Conservation (phyloP, 192 early-diverging fungal species). For the Allomyces arbusculus region DNA sequence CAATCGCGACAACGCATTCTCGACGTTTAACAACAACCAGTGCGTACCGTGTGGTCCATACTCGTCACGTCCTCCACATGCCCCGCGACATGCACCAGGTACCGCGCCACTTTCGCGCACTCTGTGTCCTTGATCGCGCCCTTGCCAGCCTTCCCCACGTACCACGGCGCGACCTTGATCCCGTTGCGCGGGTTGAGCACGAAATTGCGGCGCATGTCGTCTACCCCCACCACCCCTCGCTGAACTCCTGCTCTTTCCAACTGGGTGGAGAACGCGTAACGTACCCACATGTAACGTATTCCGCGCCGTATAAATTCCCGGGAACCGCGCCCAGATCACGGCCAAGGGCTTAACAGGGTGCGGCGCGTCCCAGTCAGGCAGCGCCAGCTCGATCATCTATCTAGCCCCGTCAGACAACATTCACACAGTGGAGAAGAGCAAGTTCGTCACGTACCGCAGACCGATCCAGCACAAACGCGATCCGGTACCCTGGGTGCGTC, state of each 20-base stretch:
- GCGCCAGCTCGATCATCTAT: no score
- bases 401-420: no score
- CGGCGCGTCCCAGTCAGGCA: background rate
- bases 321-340: slow-evolving; percentile 38
- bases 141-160: slow-evolving; percentile 23
- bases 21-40: no score
- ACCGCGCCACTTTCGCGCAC: slow-evolving; percentile 31
- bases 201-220: slow-evolving; percentile 56
- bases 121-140: slow-evolving; percentile 22
- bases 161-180: slow-evolving; percentile 43
- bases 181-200: slow-evolving; percentile 47
- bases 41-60: no score
- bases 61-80: no score
- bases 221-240: slow-evolving; percentile 9
- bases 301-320: slow-evolving; percentile 14
- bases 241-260: no score
- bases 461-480: slow-evolving; percentile 17
- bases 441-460: no score
- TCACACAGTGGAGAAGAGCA: no score
- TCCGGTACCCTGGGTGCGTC: slow-evolving; percentile 34
- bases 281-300: slow-evolving; percentile 35
- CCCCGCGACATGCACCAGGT: slow-evolving; percentile 17
- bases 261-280: no score
- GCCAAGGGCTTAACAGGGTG: slow-evolving; percentile 54
- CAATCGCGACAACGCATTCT: no score